Evolutionary conservation across 2,329 filamentous ascomycete genomes (phyloP), one percentile per base, ranked within the genome.

Genomic region (Ascochyta koolunga): DNA sequence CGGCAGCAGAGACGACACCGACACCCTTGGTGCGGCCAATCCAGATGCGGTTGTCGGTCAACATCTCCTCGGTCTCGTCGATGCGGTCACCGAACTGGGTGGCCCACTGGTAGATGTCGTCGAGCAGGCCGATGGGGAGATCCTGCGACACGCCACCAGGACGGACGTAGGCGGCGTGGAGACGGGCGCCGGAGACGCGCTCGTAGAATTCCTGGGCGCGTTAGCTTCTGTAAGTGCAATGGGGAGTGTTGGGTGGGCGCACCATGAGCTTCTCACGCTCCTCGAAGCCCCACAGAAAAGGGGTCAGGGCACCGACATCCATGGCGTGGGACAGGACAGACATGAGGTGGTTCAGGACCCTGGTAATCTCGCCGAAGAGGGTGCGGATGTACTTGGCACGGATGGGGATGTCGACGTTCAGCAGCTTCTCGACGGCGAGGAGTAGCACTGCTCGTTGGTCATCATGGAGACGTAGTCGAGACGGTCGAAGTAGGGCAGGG

Each of bases 231-330:
- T 38, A 7, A 32, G 13, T 31, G 51, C 66, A 16, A 10, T 2
- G 9, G 33, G 33, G n/a, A 3, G 36, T 54, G 31, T 32, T 18
- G 8, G 35, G 16, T 37, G 19, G 35, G 71, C 64, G 35, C 83
- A 97, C 93, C 96, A 99, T 99, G 55, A 99, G 84, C 85, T 99
- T 99, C 82, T 99, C 95, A 84, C 95, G 90, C 82, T 99, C 95
- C 80, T 99, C 95, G 76, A 99, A 99, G 58, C 95, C 95, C 95
- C 95, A 99, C 81, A 99, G 78, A 85, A 99, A 99, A 66, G 95
- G 95, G 54, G 95, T 99, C 76, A 99, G 79, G 64, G 95, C 95
- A 80, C 95, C 95, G 74, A 99, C 95, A 77, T 99, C 95, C 95
- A 97, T 97, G 74, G 93, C 93, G 83, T 98, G 93, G 51, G 93